Conservation (phyloP, 345 rosid genomes). For the Bruguiera sexangula region DNA sequence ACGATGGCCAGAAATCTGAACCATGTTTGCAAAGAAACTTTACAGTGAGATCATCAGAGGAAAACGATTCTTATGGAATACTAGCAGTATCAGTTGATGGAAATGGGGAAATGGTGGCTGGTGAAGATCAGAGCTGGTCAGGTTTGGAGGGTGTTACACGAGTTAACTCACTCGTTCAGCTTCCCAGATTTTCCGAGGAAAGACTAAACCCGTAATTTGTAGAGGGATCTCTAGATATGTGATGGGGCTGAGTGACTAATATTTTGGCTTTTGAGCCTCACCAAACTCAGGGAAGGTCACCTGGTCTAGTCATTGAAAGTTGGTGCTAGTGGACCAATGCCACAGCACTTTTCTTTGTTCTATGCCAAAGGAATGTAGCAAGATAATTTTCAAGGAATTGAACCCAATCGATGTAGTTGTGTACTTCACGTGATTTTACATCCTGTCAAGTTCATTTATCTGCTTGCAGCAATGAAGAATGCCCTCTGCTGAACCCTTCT, state of each 20-base stretch:
- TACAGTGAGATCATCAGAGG: conserved; percentile 76
- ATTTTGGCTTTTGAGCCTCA: conserved; percentile 14
- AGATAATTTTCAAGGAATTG: conserved; percentile 11
- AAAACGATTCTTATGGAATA: conserved; percentile 40
- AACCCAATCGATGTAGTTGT: conserved; percentile 11
- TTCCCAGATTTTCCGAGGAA: conserved; percentile 90
- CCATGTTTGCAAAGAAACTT: conserved; percentile 84
- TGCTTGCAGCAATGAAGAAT: background rate
- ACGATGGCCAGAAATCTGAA: conserved; percentile 75
- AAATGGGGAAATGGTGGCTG: conserved; percentile 25
- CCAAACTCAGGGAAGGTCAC: conserved; percentile 9
- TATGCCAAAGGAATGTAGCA: conserved; percentile 21
- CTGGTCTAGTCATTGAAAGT: conserved; percentile 18
- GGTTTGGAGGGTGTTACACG: conserved; percentile 96
- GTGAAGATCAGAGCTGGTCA: conserved; percentile 83
- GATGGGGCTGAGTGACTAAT: conserved; percentile 23
- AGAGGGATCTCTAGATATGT: background rate
- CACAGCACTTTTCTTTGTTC: conserved; percentile 21
- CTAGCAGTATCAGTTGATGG: conserved; percentile 36
- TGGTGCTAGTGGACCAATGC: conserved; percentile 22
- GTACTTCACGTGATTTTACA: conserved; percentile 5
- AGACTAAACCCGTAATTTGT: conserved; percentile 39
- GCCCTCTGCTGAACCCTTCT: background rate
- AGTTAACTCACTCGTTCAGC: conserved; percentile 96
- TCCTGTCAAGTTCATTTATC: background rate